Evolutionary conservation across 2,329 filamentous ascomycete species (phyloP), one percentile per base, ranked within the genome.

Genomic region (Colletotrichum tropicale): DNA sequence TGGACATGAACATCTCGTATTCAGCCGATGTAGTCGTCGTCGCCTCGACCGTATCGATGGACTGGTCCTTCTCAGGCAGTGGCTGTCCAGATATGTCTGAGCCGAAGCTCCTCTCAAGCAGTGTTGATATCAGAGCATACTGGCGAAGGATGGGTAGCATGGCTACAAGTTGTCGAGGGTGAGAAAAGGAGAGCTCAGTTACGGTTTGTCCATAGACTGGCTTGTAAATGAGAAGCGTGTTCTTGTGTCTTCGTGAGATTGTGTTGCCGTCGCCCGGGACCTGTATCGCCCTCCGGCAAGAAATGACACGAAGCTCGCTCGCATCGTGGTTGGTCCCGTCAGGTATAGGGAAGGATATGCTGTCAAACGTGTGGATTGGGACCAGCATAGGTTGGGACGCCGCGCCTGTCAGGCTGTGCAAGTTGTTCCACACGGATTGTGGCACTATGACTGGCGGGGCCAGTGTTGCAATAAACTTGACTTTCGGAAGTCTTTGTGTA

Each of bases 91-190:
- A 32, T 10, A 77, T 71, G 21, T 76, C 64, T 38, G 76, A 72
- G 8, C 76, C 74, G 34, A 95, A 94, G 72, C 89, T 91, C 66
- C 90, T 91, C 71, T 89, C 86, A 5, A 96, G 87, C 4, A 97
- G 83, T 0, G 88, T 91, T 2, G 91, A 91, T 6, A 95, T 86
- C 78, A 94, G 92, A 0, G 93, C 93, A 80, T 95, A 97, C 82
- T 97, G 95, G 16, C 95, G 89, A 18, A 97, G 86, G 6, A 89
- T 87, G 0, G 95, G 94, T n/a, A 98, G 87, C 81, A 96, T 91
- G 69, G 91, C 89, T 8, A 96, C 86, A 6, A 98, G 86, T 81
- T 98, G 94, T 66, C 92, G 90, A 0, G 95, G 95, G 80, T 98
- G 95, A 4, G 92, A 91, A 80, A 98, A 96, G 0, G 94, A 92